Percentiles rank a stretch among this genome's conserved stretches.
phyloP scores from a whole-genome alignment of 805 yeast genomes.

The Monosporozyma aquatica region DNA sequence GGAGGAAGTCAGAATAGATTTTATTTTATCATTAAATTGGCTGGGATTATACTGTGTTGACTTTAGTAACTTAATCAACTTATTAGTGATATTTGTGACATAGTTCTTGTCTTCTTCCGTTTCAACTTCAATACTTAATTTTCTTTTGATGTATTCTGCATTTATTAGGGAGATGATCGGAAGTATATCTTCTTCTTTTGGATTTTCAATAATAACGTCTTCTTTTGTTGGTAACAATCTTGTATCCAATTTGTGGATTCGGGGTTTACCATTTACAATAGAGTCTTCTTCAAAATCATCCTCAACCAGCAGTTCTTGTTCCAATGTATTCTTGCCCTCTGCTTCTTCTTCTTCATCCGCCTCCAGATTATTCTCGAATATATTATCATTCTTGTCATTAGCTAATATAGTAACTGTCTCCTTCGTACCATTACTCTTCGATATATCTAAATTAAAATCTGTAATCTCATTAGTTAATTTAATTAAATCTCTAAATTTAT shows the following conservation, averaged over 20 bases:
- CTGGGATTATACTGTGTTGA: conserved; percentile 31
- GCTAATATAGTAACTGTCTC: conserved; percentile 38
- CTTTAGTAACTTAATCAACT: conserved; percentile 35
- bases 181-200: neutral
- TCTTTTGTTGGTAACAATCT: conserved; percentile 7
- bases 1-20: conserved; percentile 28
- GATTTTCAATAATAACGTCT: conserved; percentile 6
- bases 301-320: conserved; percentile 13
- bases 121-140: conserved; percentile 32
- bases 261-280: conserved; percentile 15
- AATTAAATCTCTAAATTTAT: conserved; percentile 37
- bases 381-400: conserved; percentile 38
- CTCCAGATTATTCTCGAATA: conserved; percentile 11
- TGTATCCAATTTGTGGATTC: neutral
- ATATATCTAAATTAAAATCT: conserved; percentile 34
- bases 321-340: conserved; percentile 19
- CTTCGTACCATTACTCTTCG: conserved; percentile 23
- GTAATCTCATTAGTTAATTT: conserved; percentile 39
- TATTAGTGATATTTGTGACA: conserved; percentile 34
- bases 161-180: conserved; percentile 34
- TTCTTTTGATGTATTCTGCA: conserved; percentile 46
- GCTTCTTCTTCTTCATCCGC: conserved; percentile 23
- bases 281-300: conserved; percentile 22
- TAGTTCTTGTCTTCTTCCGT: conserved; percentile 27
- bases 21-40: conserved; percentile 45